Base-by-base conservation (phyloP, 192 early-diverging fungal species). In the Coemansia javaensis region DNA sequence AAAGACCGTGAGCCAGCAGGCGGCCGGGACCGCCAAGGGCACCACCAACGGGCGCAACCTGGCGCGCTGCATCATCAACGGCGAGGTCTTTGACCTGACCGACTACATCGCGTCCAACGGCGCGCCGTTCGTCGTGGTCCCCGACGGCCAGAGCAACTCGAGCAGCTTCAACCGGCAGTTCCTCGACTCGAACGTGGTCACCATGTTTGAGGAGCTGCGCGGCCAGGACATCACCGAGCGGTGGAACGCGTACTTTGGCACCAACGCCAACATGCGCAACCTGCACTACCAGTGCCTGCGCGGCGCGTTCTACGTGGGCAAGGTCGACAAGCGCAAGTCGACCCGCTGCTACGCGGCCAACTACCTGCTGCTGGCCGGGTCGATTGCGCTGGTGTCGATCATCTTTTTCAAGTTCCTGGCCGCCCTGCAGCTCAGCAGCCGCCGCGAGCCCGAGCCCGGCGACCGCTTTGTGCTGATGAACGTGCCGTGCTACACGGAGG, bases 401-500 rank as follows among this genome's bases (percentile, higher is more conserved):
- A 87, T 96, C 45, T 69, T 87, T 34, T 86, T 96, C 78, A 94
- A 94, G 75, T 96, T 96, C 55, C 71, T 96, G 51, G 90, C 93
- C 11, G 91, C 93, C 1, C 66, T 96, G 50, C 89, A 92, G 49
- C 63, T 93, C 25, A 85, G 85, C 33, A 74, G 82, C n/a, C 79
- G 81, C 32, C 79, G 80, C 25, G 78, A 79, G 47, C 87, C 88
- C 4, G 85, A 93, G 51, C 84, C 90, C n/a, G 82, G 87, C 49
- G 91, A 94, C 74, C 83, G 88, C 43, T 93, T 96, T 55, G 86
- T 93, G 52, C 86, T 96, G 44, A 85, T 85, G 63, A 90, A 92
- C 59, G 87, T 96, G 13, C 91, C 93, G 9, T 96, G 93, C 69
- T 98, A 98, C 71, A 96, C 93, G 6, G 95, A 98, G 69, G 88